Conservation (phyloP, 192 early-diverging fungal species). For the Kappamyces sp. region DNA sequence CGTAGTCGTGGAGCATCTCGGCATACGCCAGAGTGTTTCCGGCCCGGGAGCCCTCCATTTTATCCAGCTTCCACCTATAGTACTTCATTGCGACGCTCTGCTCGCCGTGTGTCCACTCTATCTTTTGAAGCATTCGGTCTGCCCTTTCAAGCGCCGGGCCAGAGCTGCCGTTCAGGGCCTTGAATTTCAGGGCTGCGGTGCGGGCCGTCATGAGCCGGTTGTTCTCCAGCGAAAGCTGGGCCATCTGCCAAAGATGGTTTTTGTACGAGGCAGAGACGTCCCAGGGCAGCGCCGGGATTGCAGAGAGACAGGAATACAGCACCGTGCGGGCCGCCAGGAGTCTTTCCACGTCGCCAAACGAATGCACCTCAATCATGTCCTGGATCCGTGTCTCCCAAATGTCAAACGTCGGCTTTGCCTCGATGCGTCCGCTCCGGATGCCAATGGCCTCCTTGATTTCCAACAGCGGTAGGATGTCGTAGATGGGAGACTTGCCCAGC, state of each 20-base stretch:
- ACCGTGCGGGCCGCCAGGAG: slow-evolving; percentile 22
- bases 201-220: slow-evolving; percentile 23
- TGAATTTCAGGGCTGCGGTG: slow-evolving; percentile 18
- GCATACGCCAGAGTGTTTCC: neutral
- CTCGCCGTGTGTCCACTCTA: slow-evolving; percentile 4
- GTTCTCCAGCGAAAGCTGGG: slow-evolving; percentile 24
- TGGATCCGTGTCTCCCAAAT: slow-evolving; percentile 20
- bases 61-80: neutral
- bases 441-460: slow-evolving; percentile 19
- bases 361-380: slow-evolving; percentile 8
- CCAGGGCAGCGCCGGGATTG: slow-evolving; percentile 6
- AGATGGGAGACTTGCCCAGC: neutral
- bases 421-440: slow-evolving; percentile 9
- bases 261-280: neutral
- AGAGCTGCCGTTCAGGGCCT: neutral
- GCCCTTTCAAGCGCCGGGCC: neutral
- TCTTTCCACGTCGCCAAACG: slow-evolving; percentile 26
- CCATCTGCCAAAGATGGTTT: slow-evolving; percentile 24
- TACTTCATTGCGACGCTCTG: slow-evolving; percentile 14
- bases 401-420: neutral
- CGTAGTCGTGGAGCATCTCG: slow-evolving; percentile 14
- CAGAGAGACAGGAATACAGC: slow-evolving; percentile 11
- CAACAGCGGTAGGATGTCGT: slow-evolving; percentile 17
- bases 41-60: too few species aligned
- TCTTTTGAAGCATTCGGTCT: slow-evolving; percentile 5